Conservation (phyloP, 148 eudicot genomes). For the Vaccinium vitisidaea region DNA sequence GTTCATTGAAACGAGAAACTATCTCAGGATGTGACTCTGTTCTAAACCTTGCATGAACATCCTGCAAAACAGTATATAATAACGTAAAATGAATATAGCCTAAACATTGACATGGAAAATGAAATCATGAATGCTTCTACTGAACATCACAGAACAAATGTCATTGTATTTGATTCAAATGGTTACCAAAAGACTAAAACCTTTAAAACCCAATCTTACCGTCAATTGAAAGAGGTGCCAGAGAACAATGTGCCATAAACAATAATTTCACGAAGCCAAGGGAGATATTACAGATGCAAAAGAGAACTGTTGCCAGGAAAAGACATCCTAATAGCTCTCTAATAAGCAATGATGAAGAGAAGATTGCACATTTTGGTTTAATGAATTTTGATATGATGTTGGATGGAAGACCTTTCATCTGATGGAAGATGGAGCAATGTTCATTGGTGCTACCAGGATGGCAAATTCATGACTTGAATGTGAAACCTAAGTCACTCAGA, state of each 20-base stretch:
- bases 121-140: neutral
- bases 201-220: neutral
- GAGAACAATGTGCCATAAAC: slow-evolving; percentile 5
- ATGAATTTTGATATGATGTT: neutral
- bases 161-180: neutral
- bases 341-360: neutral
- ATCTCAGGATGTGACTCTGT: slow-evolving; percentile 82
- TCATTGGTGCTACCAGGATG: neutral
- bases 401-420: neutral
- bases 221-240: neutral
- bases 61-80: slow-evolving; percentile 42
- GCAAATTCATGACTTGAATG: neutral
- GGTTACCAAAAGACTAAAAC: neutral
- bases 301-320: neutral
- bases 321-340: neutral
- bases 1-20: slow-evolving; percentile 82
- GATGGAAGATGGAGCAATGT: neutral
- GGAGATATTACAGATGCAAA: neutral
- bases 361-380: neutral
- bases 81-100: neutral
- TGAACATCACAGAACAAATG: neutral
- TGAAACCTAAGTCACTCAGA: neutral
- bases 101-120: neutral
- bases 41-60: slow-evolving; percentile 86
- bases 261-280: neutral